These are phyloP conservation scores for Myriosclerotinia duriaeana DNA, from an alignment of 2,329 filamentous ascomycete species.

Conservation along the genomic window DNA sequence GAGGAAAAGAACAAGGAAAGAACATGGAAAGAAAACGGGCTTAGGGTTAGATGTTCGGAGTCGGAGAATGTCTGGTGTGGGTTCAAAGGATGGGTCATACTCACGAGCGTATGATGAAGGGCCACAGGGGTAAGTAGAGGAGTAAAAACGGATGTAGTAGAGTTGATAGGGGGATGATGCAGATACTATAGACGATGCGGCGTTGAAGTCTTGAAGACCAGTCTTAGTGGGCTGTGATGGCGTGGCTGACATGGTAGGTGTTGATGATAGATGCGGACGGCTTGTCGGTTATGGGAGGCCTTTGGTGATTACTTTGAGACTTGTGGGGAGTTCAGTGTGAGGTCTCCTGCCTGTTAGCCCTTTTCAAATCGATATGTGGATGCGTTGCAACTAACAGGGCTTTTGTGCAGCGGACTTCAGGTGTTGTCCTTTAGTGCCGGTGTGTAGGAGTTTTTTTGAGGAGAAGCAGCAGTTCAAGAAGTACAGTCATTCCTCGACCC, in stretches of 20 bases:
- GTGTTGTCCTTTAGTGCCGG: neutral
- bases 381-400: neutral
- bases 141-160: neutral
- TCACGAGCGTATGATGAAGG: slow-evolving; percentile 5
- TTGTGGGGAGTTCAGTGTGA: neutral
- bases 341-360: neutral
- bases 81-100: neutral
- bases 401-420: neutral
- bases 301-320: neutral
- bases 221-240: neutral
- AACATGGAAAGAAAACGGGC: neutral
- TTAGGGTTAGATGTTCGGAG: neutral
- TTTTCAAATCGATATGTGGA: neutral
- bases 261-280: neutral
- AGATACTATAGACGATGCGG: neutral
- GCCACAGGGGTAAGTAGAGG: neutral
- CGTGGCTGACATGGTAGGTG: neutral
- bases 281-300: neutral
- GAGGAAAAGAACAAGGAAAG: too few species aligned
- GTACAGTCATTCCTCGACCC: neutral
- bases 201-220: slow-evolving; percentile 2
- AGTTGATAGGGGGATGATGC: neutral
- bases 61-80: too few species aligned
- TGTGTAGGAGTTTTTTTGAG: neutral
- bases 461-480: neutral